These are phyloP conservation scores for Cornus kousa DNA, from an alignment of 148 eudicot species.

Conservation along the genomic window DNA sequence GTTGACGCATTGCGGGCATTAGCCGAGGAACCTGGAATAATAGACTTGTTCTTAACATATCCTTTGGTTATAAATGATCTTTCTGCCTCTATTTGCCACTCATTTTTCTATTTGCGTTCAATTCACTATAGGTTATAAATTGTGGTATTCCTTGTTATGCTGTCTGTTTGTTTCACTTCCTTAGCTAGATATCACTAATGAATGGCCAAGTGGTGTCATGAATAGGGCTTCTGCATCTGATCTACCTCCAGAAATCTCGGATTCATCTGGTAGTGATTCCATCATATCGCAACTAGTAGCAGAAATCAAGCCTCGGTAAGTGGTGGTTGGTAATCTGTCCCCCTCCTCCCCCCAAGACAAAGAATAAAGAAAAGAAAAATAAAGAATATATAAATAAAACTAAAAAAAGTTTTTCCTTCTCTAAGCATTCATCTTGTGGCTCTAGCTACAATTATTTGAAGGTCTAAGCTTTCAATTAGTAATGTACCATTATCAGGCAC, in stretches of 20 bases:
- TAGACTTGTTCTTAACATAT: constrained; percentile 90
- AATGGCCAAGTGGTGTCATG: constrained; percentile 86
- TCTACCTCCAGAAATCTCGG: constrained; percentile 53
- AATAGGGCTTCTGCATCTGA: constrained; percentile 53
- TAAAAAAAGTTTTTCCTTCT: not conserved
- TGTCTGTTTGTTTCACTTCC: constrained; percentile 27
- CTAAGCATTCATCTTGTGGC: not conserved
- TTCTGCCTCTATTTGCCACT: not conserved
- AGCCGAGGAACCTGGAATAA: constrained; percentile 79
- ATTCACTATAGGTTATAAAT: not conserved
- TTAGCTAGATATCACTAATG: constrained; percentile 72
- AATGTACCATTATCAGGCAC: too few species aligned
- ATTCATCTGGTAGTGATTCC: constrained; percentile 50
- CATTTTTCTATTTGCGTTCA: not conserved
- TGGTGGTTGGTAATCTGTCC: constrained; percentile 8
- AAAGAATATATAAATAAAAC: too few species aligned
- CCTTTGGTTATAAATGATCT: constrained; percentile 38
- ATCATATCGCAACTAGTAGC: constrained; percentile 74
- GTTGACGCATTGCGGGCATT: constrained; percentile 90
- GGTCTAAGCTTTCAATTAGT: not conserved
- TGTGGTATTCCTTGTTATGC: constrained; percentile 7
- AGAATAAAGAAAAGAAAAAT: not conserved
- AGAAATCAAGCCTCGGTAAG: constrained; percentile 95
- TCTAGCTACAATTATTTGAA: constrained; percentile 1
- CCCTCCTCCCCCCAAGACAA: not conserved